A percentile compares a stretch with the other conserved stretches of the same genome.
Evolutionary conservation across 306 rosid genomes (phyloP).

Genomic region (Astragalus membranaceus): DNA sequence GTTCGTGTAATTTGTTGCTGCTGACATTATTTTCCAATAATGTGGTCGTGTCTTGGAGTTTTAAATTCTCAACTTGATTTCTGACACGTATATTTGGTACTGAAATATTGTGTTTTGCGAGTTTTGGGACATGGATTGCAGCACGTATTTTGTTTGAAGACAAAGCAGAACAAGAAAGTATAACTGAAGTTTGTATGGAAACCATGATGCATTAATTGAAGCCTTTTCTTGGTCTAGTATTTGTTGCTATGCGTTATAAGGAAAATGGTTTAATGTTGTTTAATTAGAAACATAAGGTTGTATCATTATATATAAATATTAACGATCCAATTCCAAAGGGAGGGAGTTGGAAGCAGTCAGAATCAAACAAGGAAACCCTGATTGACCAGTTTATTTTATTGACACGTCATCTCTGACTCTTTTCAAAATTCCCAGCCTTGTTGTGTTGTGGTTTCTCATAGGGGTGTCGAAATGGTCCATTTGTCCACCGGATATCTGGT

Average conservation of each 20-base stretch:
- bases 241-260: not conserved
- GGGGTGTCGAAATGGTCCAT: too few species aligned
- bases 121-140: not conserved
- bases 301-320: not conserved
- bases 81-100: not conserved
- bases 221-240: not conserved
- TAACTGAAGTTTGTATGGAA: conserved; percentile 28
- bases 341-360: conserved; percentile 20
- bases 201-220: conserved; percentile 25
- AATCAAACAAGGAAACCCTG: conserved; percentile 19
- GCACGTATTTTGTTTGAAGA: conserved; percentile 2
- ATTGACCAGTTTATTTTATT: conserved; percentile 21
- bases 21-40: not conserved
- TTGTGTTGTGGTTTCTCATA: too few species aligned
- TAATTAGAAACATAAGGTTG: not conserved
- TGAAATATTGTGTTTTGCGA: not conserved
- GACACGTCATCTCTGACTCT: conserved; percentile 14
- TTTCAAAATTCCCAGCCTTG: conserved; percentile 18
- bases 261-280: not conserved
- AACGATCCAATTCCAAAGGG: not conserved
- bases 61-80: conserved; percentile 9
- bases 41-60: not conserved
- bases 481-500: too few species aligned
- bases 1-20: not conserved
- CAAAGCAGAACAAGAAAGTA: not conserved